Percentiles rank a stretch among this genome's conserved stretches.
phyloP scores from a whole-genome alignment of 164 flowering plant genomes.

The Cinnamomum chago region DNA sequence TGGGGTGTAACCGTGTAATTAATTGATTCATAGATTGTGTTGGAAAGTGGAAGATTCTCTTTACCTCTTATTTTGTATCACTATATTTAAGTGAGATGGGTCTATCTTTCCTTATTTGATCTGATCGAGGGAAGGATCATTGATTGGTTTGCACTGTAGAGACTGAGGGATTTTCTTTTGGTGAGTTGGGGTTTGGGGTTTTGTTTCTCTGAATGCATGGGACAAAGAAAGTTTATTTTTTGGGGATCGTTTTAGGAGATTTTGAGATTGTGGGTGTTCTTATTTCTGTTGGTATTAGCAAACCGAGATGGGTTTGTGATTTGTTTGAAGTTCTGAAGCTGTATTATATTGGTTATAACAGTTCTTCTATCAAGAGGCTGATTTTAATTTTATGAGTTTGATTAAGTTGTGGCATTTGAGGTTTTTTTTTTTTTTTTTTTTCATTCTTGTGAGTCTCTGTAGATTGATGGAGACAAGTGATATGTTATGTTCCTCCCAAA shows the following conservation, averaged over 20 bases:
- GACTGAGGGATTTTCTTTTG: neutral
- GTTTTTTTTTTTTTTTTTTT: neutral
- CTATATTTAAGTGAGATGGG: constrained; percentile 4
- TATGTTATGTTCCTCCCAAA: too few species aligned
- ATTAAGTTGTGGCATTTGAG: neutral
- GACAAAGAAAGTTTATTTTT: too few species aligned
- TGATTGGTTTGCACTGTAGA: constrained; percentile 1
- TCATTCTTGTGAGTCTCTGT: neutral
- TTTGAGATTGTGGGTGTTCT: neutral
- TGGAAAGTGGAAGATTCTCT: neutral
- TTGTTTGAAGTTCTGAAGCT: neutral
- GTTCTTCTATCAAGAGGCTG: neutral
- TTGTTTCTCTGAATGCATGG: constrained; percentile 1
- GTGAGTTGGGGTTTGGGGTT: neutral
- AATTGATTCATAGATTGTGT: neutral
- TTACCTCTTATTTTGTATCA: neutral
- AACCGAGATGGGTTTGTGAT: neutral
- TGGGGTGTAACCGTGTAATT: neutral
- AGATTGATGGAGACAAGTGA: neutral
- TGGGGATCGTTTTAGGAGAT: neutral
- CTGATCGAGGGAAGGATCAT: neutral
- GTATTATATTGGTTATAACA: too few species aligned
- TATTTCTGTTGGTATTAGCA: neutral
- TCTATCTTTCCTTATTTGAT: constrained; percentile 4
- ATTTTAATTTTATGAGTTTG: neutral